phyloP scores from a whole-genome alignment of 148 eudicot genomes.

The Rhododendron henanense region DNA sequence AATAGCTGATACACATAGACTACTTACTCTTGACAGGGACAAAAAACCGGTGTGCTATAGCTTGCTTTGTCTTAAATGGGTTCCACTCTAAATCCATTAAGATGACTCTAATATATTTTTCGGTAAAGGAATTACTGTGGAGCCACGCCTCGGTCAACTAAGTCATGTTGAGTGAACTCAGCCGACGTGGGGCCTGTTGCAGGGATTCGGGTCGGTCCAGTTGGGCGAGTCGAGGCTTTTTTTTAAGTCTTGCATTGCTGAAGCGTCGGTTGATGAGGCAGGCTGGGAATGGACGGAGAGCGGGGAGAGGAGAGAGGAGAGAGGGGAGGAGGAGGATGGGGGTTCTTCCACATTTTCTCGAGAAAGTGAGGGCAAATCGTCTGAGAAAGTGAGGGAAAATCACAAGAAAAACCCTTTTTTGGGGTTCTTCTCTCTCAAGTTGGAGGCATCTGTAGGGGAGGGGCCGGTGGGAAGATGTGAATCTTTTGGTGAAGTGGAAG shows the following conservation, averaged over 20 bases:
- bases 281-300: constrained; percentile 25
- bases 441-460: background rate
- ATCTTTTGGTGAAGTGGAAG: background rate
- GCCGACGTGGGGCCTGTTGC: no score
- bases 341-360: constrained; percentile 11
- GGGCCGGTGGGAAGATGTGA: background rate
- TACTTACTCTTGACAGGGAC: no score
- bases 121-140: constrained; percentile 58
- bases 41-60: no score
- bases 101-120: no score
- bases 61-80: no score
- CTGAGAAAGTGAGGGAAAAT: constrained; percentile 1
- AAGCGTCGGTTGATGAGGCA: constrained; percentile 30
- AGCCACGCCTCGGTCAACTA: constrained; percentile 59
- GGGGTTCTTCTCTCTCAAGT: background rate
- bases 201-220: no score
- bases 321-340: background rate
- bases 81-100: no score
- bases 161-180: no score
- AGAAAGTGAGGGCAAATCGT: background rate
- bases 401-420: background rate
- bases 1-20: no score
- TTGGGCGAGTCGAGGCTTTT: no score
- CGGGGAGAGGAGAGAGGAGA: constrained; percentile 7
- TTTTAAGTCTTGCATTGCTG: constrained; percentile 37